Evolutionary conservation across 257 asterid species (phyloP).

Genomic region (Penstemon newberryi): DNA sequence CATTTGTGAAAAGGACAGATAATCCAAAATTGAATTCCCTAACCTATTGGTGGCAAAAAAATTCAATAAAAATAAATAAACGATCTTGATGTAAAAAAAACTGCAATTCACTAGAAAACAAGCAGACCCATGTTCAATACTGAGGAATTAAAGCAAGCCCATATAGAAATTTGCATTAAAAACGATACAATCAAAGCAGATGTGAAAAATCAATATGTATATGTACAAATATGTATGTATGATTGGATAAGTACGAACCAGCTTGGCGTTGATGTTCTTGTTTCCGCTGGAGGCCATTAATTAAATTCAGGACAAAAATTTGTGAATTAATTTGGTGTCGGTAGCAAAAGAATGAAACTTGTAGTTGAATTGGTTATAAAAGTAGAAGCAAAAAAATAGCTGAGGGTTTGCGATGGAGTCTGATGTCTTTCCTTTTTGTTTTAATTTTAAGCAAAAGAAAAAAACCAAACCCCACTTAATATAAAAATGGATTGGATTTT

Average conservation of each 20-base stretch:
- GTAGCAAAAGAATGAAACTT: slow-evolving; percentile 11
- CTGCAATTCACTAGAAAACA: slow-evolving; percentile 2
- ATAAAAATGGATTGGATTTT: too few relatives aligned
- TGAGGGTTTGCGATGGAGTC: slow-evolving; percentile 20
- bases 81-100: slow-evolving; percentile 19
- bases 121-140: neutral
- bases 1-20: neutral
- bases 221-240: too few relatives aligned
- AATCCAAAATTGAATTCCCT: slow-evolving; percentile 8
- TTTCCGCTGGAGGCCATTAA: slow-evolving; percentile 73
- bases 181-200: slow-evolving; percentile 1
- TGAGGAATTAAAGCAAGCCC: slow-evolving; percentile 20
- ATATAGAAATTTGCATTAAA: neutral
- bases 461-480: too few relatives aligned
- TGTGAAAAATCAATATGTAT: neutral
- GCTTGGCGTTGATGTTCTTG: slow-evolving; percentile 83
- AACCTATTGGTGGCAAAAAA: slow-evolving; percentile 12
- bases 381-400: neutral
- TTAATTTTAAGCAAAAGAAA: too few relatives aligned
- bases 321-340: neutral
- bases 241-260: slow-evolving; percentile 41
- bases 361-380: slow-evolving; percentile 5
- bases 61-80: slow-evolving; percentile 8
- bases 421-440: neutral
- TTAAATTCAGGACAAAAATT: slow-evolving; percentile 29